These are phyloP conservation scores for Thermomyces lanuginosus DNA, from an alignment of 2,329 filamentous ascomycete genomes.

Conservation along the genomic window DNA sequence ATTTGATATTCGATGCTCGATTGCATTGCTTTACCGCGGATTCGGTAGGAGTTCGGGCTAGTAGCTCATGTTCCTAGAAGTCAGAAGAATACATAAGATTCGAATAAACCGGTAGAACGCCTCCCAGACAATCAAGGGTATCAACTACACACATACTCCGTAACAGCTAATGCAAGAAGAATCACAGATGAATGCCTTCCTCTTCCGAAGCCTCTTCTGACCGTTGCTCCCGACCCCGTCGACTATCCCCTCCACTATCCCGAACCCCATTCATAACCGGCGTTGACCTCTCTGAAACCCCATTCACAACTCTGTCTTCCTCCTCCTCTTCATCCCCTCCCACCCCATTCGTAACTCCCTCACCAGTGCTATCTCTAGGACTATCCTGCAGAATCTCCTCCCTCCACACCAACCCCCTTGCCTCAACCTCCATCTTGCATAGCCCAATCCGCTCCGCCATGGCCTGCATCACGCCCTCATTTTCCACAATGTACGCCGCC, in stretches of 20 bases:
- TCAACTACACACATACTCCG: too few species aligned
- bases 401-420: constrained; percentile 39
- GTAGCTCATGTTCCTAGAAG: too few species aligned
- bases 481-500: constrained; percentile 35
- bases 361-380: too few species aligned
- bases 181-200: constrained; percentile 6
- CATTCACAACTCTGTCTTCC: constrained; percentile 1
- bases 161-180: neutral
- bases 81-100: too few species aligned
- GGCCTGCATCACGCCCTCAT: constrained; percentile 38
- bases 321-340: constrained; percentile 1
- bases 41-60: too few species aligned
- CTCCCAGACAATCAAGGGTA: too few species aligned
- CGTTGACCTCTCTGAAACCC: too few species aligned
- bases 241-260: too few species aligned
- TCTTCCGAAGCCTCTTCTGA: constrained; percentile 3
- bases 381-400: constrained; percentile 12
- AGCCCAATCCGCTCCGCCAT: constrained; percentile 40
- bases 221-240: constrained; percentile 1
- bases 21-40: too few species aligned
- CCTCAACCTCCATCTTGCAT: constrained; percentile 36
- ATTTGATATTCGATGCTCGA: too few species aligned
- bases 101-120: too few species aligned
- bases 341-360: neutral
- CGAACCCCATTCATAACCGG: too few species aligned